These are phyloP conservation scores for Ustilago cynodontis DNA, from an alignment of 1,284 basidiomycete species.

Conservation along the genomic window DNA sequence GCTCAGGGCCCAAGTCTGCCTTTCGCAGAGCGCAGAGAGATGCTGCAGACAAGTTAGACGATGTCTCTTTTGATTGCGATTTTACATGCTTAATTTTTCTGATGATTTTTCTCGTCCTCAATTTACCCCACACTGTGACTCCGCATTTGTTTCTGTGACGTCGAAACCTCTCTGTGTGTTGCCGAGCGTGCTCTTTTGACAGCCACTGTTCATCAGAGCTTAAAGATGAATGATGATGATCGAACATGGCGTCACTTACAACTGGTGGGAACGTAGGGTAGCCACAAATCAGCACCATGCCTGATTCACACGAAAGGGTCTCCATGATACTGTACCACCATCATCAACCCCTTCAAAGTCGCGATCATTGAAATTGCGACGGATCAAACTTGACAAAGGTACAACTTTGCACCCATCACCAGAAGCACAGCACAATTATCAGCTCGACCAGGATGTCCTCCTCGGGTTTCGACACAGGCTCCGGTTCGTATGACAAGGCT, in stretches of 20 bases:
- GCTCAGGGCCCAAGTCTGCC: neutral
- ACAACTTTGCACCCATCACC: too few species aligned
- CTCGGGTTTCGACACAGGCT: constrained; percentile 26
- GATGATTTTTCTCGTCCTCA: neutral
- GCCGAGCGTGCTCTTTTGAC: constrained; percentile 2
- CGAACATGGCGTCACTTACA: constrained; percentile 3
- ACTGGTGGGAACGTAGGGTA: too few species aligned
- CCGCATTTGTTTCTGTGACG: neutral
- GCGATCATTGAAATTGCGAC: neutral
- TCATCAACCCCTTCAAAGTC: neutral
- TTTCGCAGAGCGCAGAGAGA: too few species aligned
- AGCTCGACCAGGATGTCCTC: constrained; percentile 11
- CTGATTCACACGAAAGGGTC: too few species aligned
- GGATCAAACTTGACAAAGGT: too few species aligned
- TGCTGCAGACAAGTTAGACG: neutral
- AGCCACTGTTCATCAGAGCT: neutral
- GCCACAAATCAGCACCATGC: too few species aligned
- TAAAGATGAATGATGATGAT: constrained; percentile 20
- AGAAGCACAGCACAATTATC: neutral
- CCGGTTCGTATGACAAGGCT: constrained; percentile 21
- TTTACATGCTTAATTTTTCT: neutral
- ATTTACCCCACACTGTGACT: constrained; percentile 8
- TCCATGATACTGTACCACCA: too few species aligned
- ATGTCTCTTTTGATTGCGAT: too few species aligned
- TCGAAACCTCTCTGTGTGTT: constrained; percentile 8